These are phyloP conservation scores for Claviceps humidiphila DNA, from an alignment of 2,329 filamentous ascomycete genomes.

Conservation along the genomic window DNA sequence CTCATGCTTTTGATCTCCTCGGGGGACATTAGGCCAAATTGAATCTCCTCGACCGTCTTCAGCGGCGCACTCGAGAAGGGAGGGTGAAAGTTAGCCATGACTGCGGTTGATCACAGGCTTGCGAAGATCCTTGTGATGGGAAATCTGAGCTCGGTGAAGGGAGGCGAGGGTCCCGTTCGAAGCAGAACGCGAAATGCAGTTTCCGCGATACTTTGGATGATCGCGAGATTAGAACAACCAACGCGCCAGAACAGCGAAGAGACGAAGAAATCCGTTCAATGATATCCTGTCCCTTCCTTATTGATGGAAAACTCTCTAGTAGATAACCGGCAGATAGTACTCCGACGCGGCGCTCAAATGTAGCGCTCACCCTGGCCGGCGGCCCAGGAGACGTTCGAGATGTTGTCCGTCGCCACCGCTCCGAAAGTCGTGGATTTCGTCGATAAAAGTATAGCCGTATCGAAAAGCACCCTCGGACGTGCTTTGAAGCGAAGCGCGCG, in stretches of 20 bases:
- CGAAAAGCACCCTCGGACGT: constrained; percentile 15
- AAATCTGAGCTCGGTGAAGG: constrained; percentile 9
- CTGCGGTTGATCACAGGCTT: constrained; percentile 23
- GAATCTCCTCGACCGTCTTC: constrained; percentile 97
- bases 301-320: constrained; percentile 20
- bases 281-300: constrained; percentile 14
- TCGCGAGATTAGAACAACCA: constrained; percentile 9
- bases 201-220: background rate
- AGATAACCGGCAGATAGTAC: constrained; percentile 26
- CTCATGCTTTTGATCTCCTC: constrained; percentile 99
- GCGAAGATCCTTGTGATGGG: background rate
- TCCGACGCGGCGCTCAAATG: constrained; percentile 25
- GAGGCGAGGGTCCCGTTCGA: background rate
- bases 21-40: constrained; percentile 93
- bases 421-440: constrained; percentile 24
- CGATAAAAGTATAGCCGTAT: constrained; percentile 22
- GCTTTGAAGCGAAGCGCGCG: constrained; percentile 23
- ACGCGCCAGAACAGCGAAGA: constrained; percentile 10
- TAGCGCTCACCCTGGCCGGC: constrained; percentile 31
- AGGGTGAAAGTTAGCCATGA: constrained; percentile 86
- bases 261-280: constrained; percentile 10
- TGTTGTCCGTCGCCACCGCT: constrained; percentile 31
- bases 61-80: constrained; percentile 86
- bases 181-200: constrained; percentile 9
- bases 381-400: constrained; percentile 34